Percentiles rank a stretch among this genome's conserved stretches.
These are phyloP conservation scores for Monotropa hypopitys DNA, from an alignment of 179 eudicot genomes.

Conservation along the genomic window DNA sequence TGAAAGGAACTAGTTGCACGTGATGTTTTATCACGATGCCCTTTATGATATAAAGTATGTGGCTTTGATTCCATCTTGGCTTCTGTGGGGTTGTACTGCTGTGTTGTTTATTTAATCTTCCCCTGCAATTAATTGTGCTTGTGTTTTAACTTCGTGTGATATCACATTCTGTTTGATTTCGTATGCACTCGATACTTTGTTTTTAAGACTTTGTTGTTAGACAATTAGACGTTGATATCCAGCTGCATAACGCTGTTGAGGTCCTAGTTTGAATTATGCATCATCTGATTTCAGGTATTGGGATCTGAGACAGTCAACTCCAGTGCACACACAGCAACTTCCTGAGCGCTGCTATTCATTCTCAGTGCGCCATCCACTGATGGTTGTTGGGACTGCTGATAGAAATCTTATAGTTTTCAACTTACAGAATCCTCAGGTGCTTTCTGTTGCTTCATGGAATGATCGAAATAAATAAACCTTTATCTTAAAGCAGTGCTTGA, in stretches of 20 bases:
- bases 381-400: slow-evolving; percentile 94
- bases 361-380: slow-evolving; percentile 61
- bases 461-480: neutral
- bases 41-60: no score
- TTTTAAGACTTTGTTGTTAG: neutral
- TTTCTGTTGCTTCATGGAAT: neutral
- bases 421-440: slow-evolving; percentile 87
- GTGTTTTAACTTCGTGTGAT: neutral
- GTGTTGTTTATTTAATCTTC: no score
- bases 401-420: slow-evolving; percentile 66
- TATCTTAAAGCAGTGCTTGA: neutral
- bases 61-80: no score
- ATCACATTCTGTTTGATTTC: neutral
- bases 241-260: neutral
- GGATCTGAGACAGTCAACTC: slow-evolving; percentile 78
- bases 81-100: no score
- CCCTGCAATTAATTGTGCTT: no score
- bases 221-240: neutral
- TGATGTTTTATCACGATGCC: no score
- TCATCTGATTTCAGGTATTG: slow-evolving; percentile 49
- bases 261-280: neutral
- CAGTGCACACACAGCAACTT: slow-evolving; percentile 66
- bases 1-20: no score
- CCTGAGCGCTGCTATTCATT: slow-evolving; percentile 90
- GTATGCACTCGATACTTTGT: neutral